phyloP scores from a whole-genome alignment of 306 rosid genomes.

The Cicer cuneatum region DNA sequence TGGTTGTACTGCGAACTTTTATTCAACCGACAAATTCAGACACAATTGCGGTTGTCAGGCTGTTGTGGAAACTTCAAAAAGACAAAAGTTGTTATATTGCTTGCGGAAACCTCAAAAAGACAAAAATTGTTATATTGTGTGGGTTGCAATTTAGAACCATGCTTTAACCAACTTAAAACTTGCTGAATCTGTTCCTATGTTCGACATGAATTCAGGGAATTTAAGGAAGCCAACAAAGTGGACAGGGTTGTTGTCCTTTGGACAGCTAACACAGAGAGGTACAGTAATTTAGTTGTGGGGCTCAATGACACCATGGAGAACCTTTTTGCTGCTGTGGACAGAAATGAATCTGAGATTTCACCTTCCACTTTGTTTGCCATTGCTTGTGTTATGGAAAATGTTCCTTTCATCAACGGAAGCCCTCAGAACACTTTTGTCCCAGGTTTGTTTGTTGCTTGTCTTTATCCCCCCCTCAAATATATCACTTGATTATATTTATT shows the following conservation, averaged over 20 bases:
- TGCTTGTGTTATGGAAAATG: conserved; percentile 82
- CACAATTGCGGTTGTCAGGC: too few species aligned
- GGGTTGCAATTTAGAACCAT: too few species aligned
- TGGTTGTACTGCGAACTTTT: too few species aligned
- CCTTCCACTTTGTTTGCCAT: conserved; percentile 91
- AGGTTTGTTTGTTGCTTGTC: conserved; percentile 49
- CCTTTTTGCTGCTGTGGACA: conserved; percentile 81
- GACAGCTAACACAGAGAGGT: conserved; percentile 99
- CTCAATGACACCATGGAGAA: conserved; percentile 82
- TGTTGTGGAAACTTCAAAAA: too few species aligned
- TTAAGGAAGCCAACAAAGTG: conserved; percentile 83
- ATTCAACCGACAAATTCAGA: too few species aligned
- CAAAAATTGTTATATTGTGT: too few species aligned
- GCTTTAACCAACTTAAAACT: conserved; percentile 15
- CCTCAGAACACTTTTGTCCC: conserved; percentile 99
- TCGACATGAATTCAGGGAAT: conserved; percentile 63
- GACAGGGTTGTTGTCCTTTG: conserved; percentile 93
- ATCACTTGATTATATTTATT: neutral
- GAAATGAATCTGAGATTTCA: conserved; percentile 91
- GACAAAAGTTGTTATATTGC: too few species aligned
- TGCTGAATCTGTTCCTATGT: neutral
- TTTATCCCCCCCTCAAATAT: neutral
- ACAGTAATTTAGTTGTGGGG: conserved; percentile 81
- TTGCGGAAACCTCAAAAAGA: too few species aligned
- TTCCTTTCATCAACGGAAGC: conserved; percentile 98